Evolutionary conservation across 495 filamentous ascomycete genomes (phyloP).

Genomic region (Collariella sp.): DNA sequence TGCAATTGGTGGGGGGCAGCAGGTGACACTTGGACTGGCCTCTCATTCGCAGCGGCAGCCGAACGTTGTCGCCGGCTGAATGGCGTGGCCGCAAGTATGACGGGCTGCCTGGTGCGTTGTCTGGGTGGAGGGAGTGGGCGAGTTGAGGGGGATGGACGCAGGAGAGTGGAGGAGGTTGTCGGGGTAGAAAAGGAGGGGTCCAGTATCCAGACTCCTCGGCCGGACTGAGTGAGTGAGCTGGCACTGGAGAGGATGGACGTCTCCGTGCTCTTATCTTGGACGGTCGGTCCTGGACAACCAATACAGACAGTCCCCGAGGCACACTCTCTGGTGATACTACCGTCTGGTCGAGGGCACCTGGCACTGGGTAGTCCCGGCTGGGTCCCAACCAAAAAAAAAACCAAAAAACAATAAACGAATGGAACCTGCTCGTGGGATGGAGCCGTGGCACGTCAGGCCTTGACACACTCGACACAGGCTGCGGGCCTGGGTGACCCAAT

Average conservation of each 20-base stretch:
- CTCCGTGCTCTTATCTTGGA: constrained; percentile 13
- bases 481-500: constrained; percentile 3
- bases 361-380: neutral
- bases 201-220: too few relatives aligned
- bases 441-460: neutral
- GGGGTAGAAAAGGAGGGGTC: constrained; percentile 3
- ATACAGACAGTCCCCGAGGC: constrained; percentile 10
- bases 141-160: neutral
- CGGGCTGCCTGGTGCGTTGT: neutral
- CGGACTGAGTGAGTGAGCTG: too few relatives aligned
- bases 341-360: too few relatives aligned
- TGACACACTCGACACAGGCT: constrained; percentile 8
- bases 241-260: neutral
- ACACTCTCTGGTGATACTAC: constrained; percentile 6
- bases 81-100: constrained; percentile 5
- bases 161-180: neutral
- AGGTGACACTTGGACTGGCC: constrained; percentile 20
- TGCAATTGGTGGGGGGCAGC: constrained; percentile 21
- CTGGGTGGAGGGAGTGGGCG: constrained; percentile 1
- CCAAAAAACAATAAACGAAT: too few relatives aligned
- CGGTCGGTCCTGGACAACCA: constrained; percentile 1
- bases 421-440: neutral
- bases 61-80: constrained; percentile 19
- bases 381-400: too few relatives aligned
- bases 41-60: constrained; percentile 20